Evolutionary conservation across 441 rosid genomes (phyloP).

Genomic region (Euphorbia schlechtendalii): DNA sequence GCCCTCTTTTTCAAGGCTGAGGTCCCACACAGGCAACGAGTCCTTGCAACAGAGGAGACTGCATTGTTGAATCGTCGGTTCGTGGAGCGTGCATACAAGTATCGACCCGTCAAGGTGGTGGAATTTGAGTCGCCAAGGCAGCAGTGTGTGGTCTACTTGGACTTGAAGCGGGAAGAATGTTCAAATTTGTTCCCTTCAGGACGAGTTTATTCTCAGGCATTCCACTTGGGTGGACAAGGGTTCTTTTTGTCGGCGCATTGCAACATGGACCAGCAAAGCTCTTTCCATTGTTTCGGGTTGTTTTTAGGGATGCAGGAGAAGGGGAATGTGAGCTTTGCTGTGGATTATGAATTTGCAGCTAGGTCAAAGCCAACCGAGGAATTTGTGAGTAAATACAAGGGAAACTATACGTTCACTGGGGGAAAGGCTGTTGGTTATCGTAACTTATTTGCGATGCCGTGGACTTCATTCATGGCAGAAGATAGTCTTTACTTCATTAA

Average conservation of each 20-base stretch:
- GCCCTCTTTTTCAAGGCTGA: slow-evolving; percentile 83
- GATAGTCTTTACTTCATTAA: slow-evolving; percentile 71
- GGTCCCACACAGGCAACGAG: slow-evolving; percentile 45
- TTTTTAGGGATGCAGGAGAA: slow-evolving; percentile 64
- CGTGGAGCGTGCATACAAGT: slow-evolving; percentile 65
- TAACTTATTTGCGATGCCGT: slow-evolving; percentile 54
- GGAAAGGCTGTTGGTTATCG: slow-evolving; percentile 63
- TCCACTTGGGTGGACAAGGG: slow-evolving; percentile 72
- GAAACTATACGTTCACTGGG: slow-evolving; percentile 51
- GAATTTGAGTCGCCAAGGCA: slow-evolving; percentile 66
- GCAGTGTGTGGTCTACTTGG: slow-evolving; percentile 75
- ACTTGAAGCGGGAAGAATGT: slow-evolving; percentile 69
- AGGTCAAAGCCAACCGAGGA: slow-evolving; percentile 67
- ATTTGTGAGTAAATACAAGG: slow-evolving; percentile 47
- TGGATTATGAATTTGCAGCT: slow-evolving; percentile 71
- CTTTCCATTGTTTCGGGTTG: slow-evolving; percentile 66
- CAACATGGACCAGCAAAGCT: slow-evolving; percentile 63
- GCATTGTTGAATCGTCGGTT: slow-evolving; percentile 29
- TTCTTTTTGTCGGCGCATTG: slow-evolving; percentile 68
- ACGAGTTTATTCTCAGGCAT: slow-evolving; percentile 56
- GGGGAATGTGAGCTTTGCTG: slow-evolving; percentile 51
- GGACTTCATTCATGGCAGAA: slow-evolving; percentile 56
- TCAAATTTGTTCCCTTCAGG: slow-evolving; percentile 47
- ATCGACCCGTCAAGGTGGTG: slow-evolving; percentile 67
- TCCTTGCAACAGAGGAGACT: slow-evolving; percentile 41